A percentile compares a stretch with the other conserved stretches of the same genome.
phyloP scores from a whole-genome alignment of 2,329 filamentous ascomycete species.

The Sporothrix pallida region DNA sequence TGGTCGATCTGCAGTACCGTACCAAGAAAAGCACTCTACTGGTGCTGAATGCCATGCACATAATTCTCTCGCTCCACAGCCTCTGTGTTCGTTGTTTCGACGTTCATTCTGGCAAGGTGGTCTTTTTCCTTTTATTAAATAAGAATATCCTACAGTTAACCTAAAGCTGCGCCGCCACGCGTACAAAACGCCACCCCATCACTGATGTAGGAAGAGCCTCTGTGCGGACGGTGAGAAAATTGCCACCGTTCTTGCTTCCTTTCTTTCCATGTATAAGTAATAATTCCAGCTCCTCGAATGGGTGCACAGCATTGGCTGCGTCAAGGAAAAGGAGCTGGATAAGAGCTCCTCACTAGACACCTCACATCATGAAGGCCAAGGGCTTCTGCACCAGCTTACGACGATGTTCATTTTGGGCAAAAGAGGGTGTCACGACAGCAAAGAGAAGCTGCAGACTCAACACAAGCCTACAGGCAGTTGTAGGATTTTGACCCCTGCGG shows the following conservation, averaged over 20 bases:
- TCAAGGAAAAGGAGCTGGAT: too few species aligned
- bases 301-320: too few species aligned
- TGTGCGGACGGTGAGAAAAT: neutral
- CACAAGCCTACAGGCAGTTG: neutral
- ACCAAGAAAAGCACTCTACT: neutral
- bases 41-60: neutral
- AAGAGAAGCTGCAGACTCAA: neutral
- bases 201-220: too few species aligned
- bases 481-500: neutral
- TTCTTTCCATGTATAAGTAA: too few species aligned
- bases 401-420: conserved; percentile 1
- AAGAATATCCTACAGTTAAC: neutral
- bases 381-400: neutral
- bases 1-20: conserved; percentile 15
- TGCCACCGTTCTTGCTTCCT: too few species aligned
- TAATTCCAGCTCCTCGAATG: too few species aligned
- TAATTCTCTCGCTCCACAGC: neutral
- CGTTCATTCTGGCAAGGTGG: too few species aligned
- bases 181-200: too few species aligned
- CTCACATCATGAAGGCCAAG: too few species aligned
- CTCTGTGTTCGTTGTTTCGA: neutral
- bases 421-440: neutral
- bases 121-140: too few species aligned
- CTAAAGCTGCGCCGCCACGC: neutral
- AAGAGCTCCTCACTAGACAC: too few species aligned